phyloP scores from a whole-genome alignment of 1,284 basidiomycete species.

The Puccinia hordei region DNA sequence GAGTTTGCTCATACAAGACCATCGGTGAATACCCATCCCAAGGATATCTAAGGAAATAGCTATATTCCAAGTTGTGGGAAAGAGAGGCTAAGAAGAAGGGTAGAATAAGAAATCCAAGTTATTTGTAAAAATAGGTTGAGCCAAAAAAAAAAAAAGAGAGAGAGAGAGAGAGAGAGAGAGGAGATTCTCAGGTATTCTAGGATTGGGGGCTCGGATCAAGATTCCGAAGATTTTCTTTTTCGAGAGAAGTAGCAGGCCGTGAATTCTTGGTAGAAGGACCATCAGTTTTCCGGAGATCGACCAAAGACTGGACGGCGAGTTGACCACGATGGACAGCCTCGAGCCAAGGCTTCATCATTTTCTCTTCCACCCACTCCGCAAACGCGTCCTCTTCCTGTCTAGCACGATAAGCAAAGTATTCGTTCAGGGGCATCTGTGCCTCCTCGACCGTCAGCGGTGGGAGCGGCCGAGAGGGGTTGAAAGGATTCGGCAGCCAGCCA shows the following conservation, averaged over 20 bases:
- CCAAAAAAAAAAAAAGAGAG: too few species aligned
- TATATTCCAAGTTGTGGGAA: too few species aligned
- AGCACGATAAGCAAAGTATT: constrained; percentile 38
- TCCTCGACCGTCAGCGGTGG: constrained; percentile 41
- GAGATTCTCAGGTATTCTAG: too few species aligned
- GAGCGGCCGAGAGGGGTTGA: constrained; percentile 35
- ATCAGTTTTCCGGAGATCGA: neutral
- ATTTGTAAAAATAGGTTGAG: too few species aligned
- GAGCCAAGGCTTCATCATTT: constrained; percentile 34
- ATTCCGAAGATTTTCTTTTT: neutral
- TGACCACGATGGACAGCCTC: constrained; percentile 5
- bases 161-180: too few species aligned
- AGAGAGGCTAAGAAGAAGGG: too few species aligned
- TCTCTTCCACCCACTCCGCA: constrained; percentile 29
- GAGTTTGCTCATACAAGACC: too few species aligned
- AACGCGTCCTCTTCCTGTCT: constrained; percentile 38
- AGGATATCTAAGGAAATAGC: too few species aligned
- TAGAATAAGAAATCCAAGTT: too few species aligned
- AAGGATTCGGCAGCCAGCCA: constrained; percentile 35
- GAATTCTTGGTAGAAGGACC: neutral
- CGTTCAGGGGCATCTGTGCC: constrained; percentile 23
- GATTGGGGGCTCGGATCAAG: too few species aligned
- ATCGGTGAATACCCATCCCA: too few species aligned
- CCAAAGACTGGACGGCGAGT: neutral
- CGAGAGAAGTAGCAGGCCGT: neutral